Evolutionary conservation across 2,329 filamentous ascomycete species (phyloP).

Genomic region (Lecanoromycetidae sp.): DNA sequence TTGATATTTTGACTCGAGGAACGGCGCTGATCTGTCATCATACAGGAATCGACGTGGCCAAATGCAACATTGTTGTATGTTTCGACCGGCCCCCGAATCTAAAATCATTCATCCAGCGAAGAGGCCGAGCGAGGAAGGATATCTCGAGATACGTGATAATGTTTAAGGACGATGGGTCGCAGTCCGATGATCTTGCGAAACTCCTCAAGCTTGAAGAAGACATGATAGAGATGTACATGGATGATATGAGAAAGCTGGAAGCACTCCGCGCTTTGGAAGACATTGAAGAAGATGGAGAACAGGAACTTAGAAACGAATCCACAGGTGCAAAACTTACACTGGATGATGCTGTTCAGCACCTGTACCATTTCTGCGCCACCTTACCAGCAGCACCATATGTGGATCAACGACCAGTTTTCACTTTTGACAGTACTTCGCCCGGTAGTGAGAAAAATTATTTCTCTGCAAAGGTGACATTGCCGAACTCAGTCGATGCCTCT

Average conservation of each 20-base stretch:
- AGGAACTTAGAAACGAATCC: slow-evolving; percentile 31
- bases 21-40: too few relatives aligned
- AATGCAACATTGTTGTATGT: slow-evolving; percentile 53
- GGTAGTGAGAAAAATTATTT: slow-evolving; percentile 9
- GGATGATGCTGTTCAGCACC: slow-evolving; percentile 60
- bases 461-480: slow-evolving; percentile 55
- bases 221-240: slow-evolving; percentile 60
- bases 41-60: slow-evolving; percentile 50
- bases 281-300: slow-evolving; percentile 29
- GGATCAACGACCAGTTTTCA: slow-evolving; percentile 57
- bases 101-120: slow-evolving; percentile 53
- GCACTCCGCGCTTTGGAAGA: slow-evolving; percentile 40
- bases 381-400: slow-evolving; percentile 48
- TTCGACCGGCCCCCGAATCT: slow-evolving; percentile 51
- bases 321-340: slow-evolving; percentile 49
- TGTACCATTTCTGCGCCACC: slow-evolving; percentile 67
- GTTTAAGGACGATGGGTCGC: slow-evolving; percentile 26
- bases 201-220: slow-evolving; percentile 58
- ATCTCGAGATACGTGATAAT: slow-evolving; percentile 46
- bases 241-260: slow-evolving; percentile 45
- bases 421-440: slow-evolving; percentile 30
- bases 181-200: slow-evolving; percentile 28
- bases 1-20: too few relatives aligned
- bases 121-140: slow-evolving; percentile 49
- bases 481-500: slow-evolving; percentile 52